Percentiles rank a stretch among this genome's conserved stretches.
Evolutionary conservation across 1,139 yeast genomes (phyloP).

Genomic region (Neolecta irregularis): DNA sequence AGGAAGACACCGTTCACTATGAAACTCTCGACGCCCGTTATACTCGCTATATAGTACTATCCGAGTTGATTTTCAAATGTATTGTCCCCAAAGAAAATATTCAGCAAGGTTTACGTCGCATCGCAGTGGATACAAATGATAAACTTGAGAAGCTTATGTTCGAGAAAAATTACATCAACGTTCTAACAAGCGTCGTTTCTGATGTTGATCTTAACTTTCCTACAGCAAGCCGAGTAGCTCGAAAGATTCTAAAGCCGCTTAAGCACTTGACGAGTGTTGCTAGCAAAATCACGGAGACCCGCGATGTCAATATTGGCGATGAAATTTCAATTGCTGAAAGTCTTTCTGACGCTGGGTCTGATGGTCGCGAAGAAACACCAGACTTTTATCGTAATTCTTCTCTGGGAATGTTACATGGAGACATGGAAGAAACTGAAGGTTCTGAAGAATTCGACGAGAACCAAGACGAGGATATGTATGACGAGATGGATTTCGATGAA

Average conservation of each 20-base stretch:
- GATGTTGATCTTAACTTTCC: slow-evolving; percentile 61
- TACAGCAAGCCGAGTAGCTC: slow-evolving; percentile 41
- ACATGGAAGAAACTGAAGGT: slow-evolving; percentile 41
- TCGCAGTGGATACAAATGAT: slow-evolving; percentile 19
- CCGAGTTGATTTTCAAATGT: slow-evolving; percentile 32
- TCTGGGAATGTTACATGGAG: slow-evolving; percentile 64
- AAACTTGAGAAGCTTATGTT: slow-evolving; percentile 44
- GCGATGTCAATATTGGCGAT: slow-evolving; percentile 33
- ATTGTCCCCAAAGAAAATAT: slow-evolving; percentile 17
- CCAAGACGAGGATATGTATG: slow-evolving; percentile 22
- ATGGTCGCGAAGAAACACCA: slow-evolving; percentile 56
- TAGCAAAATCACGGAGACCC: slow-evolving; percentile 24
- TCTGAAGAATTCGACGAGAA: slow-evolving; percentile 22
- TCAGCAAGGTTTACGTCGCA: slow-evolving; percentile 2
- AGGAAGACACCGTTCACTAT: slow-evolving; percentile 30
- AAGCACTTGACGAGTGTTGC: slow-evolving; percentile 40
- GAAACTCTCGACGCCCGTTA: slow-evolving; percentile 31
- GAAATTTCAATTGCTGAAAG: slow-evolving; percentile 30
- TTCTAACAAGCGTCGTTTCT: slow-evolving; percentile 43
- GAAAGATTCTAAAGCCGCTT: slow-evolving; percentile 44
- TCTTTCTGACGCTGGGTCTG: slow-evolving; percentile 34
- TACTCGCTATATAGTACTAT: slow-evolving; percentile 41
- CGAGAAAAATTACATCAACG: slow-evolving; percentile 48
- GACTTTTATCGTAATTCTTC: slow-evolving; percentile 79
- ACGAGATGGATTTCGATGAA: slow-evolving; percentile 20